Evolutionary conservation across 345 rosid species (phyloP), one percentile per base, ranked within the genome.

Genomic region (Aurinia saxatilis): DNA sequence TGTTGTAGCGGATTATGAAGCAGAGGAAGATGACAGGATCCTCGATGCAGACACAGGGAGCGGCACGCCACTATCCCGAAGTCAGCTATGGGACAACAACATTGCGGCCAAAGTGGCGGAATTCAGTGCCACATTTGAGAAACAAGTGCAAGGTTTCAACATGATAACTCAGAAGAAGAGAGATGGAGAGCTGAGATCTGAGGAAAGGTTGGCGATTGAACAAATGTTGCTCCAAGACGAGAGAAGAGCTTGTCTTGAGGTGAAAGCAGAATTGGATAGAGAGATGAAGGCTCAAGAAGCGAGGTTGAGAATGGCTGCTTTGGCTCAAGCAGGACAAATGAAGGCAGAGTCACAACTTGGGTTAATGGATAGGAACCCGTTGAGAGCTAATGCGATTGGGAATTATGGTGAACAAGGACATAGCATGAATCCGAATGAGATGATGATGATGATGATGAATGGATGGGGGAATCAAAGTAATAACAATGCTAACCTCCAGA

Each of bases 1-100:
- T 60, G 90, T 90, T 4, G 89, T 90, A 40, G 90, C 95, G 35
- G 96, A 93, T 77, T 93, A 85, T 66, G 97, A 93, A 82, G 96
- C 97, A 7, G 99, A 90, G 49, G 99, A 93, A 70, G 97, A 93
- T 42, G 97, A 86, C 61, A 84, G 75, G 52, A 87, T 90, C 67
- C 84, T 93, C 29, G 85, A 93, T 73, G 81, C 96, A 17, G 97
- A 90, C 74, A 72, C 95, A 52, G 79, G 90, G 4, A 91, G 95
- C 30, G n/a, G n/a, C n/a, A 80, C 77, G 78, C 70, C 82, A 77
- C 81, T 81, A 52, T 81, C 97, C 18, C 91, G 95, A 4, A 74
- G 81, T 37, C 99, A 93, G 79, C 92, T 82, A 68, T 87, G 96
- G 97, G 97, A 90, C 66, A 71, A 80, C 73, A 87, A 86, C 70